These are phyloP conservation scores for Cercophora sp. DNA, from an alignment of 495 filamentous ascomycete genomes.

Conservation along the genomic window DNA sequence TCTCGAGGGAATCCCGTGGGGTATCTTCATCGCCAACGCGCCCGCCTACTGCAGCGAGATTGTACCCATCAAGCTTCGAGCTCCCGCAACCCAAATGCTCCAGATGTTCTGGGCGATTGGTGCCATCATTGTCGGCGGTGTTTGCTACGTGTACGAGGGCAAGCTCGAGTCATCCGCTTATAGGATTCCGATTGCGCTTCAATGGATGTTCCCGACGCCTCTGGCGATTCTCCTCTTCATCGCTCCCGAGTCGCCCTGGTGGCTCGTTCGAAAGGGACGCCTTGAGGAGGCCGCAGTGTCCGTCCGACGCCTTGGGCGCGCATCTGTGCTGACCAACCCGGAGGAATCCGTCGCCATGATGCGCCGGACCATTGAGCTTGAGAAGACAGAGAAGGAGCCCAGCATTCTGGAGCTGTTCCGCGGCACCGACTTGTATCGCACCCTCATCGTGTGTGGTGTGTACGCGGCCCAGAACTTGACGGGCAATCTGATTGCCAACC, in stretches of 20 bases:
- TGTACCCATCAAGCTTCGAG: conserved; percentile 41
- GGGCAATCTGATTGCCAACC: conserved; percentile 37
- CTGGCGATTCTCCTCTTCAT: conserved; percentile 40
- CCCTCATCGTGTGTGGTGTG: conserved; percentile 44
- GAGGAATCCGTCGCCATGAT: conserved; percentile 39
- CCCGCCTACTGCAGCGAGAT: conserved; percentile 45
- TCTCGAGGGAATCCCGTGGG: conserved; percentile 48
- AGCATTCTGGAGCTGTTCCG: conserved; percentile 40
- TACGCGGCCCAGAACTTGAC: conserved; percentile 37
- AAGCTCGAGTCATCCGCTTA: conserved; percentile 34
- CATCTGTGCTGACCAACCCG: conserved; percentile 29
- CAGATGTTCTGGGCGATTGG: conserved; percentile 49
- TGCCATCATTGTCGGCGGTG: conserved; percentile 41
- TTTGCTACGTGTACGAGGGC: conserved; percentile 42
- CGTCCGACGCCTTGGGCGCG: conserved; percentile 36
- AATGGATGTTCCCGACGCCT: conserved; percentile 44
- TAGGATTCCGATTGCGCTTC: conserved; percentile 44
- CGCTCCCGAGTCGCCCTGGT: conserved; percentile 49
- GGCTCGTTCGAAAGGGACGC: conserved; percentile 41
- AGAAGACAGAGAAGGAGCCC: conserved; percentile 24
- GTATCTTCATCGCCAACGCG: conserved; percentile 49
- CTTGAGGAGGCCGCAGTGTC: conserved; percentile 37
- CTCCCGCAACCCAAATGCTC: conserved; percentile 44
- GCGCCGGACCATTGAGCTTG: conserved; percentile 24
- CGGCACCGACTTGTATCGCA: conserved; percentile 42